phyloP scores from a whole-genome alignment of 2,329 filamentous ascomycete genomes.

The Mollisiaceae sp. region DNA sequence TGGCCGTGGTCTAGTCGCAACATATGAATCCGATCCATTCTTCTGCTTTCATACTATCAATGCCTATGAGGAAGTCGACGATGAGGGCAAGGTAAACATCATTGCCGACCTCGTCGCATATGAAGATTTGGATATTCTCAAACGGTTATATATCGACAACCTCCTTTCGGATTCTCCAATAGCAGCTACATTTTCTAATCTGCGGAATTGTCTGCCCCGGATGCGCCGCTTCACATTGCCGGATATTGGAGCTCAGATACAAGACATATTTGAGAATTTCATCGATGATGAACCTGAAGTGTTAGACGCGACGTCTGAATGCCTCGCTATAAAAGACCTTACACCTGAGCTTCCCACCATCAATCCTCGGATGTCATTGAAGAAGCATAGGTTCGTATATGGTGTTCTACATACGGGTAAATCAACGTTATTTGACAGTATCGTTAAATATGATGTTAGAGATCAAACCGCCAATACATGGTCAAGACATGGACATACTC shows the following conservation, averaged over 20 bases:
- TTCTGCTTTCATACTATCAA: conserved; percentile 86
- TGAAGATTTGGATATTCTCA: conserved; percentile 67
- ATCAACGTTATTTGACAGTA: conserved; percentile 64
- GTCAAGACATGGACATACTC: conserved; percentile 65
- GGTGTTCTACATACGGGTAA: conserved; percentile 59
- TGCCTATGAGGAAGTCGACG: conserved; percentile 67
- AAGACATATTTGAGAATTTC: background rate
- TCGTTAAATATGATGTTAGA: conserved; percentile 68
- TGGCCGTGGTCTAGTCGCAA: conserved; percentile 68
- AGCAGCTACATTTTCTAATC: conserved; percentile 12
- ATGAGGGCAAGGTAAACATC: conserved; percentile 54
- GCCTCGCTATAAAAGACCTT: background rate
- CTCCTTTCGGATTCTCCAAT: conserved; percentile 57
- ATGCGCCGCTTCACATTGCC: conserved; percentile 1
- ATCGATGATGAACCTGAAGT: conserved; percentile 1
- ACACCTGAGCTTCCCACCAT: conserved; percentile 66
- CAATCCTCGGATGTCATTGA: conserved; percentile 60
- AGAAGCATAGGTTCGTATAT: conserved; percentile 65
- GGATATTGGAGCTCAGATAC: background rate
- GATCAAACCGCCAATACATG: conserved; percentile 60
- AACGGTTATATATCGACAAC: conserved; percentile 72
- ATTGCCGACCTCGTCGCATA: conserved; percentile 71
- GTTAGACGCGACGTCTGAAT: background rate
- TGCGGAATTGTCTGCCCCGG: background rate
- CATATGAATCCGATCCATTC: conserved; percentile 68